Conservation (phyloP, 2,329 filamentous ascomycete species). For the Chaetomiaceae sp. region DNA sequence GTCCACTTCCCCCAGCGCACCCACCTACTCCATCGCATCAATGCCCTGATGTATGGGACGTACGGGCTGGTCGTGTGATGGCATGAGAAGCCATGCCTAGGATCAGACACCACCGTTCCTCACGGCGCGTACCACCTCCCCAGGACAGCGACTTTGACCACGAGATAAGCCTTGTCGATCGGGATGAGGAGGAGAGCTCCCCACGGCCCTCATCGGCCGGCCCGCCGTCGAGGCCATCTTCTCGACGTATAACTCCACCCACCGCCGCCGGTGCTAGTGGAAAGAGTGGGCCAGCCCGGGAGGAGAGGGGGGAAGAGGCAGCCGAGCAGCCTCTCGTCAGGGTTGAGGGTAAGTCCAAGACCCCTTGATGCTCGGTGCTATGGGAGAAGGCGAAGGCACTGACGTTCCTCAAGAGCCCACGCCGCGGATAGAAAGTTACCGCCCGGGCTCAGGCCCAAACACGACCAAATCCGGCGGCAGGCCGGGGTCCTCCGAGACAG, state of each 20-base stretch:
- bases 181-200: conserved; percentile 19
- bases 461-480: conserved; percentile 32
- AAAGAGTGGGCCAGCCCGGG: not conserved
- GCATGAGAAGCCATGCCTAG: conserved; percentile 34
- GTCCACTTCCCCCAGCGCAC: not conserved
- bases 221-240: conserved; percentile 16
- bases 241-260: conserved; percentile 2
- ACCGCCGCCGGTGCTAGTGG: not conserved
- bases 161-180: conserved; percentile 61
- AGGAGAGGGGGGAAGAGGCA: not conserved
- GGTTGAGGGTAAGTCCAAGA: conserved; percentile 18
- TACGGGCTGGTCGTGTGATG: conserved; percentile 7
- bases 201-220: conserved; percentile 8
- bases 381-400: not conserved
- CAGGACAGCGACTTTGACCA: conserved; percentile 63
- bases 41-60: conserved; percentile 6
- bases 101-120: conserved; percentile 39
- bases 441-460: conserved; percentile 10
- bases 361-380: not conserved
- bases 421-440: conserved; percentile 10
- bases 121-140: conserved; percentile 50
- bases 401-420: conserved; percentile 20
- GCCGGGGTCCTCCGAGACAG: conserved; percentile 42
- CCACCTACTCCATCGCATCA: not conserved
- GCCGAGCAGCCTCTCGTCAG: conserved; percentile 16